A percentile compares a stretch with the other conserved stretches of the same genome.
Evolutionary conservation across 352 stramenopile species (phyloP).

Genomic region (Pythium insidiosum): DNA sequence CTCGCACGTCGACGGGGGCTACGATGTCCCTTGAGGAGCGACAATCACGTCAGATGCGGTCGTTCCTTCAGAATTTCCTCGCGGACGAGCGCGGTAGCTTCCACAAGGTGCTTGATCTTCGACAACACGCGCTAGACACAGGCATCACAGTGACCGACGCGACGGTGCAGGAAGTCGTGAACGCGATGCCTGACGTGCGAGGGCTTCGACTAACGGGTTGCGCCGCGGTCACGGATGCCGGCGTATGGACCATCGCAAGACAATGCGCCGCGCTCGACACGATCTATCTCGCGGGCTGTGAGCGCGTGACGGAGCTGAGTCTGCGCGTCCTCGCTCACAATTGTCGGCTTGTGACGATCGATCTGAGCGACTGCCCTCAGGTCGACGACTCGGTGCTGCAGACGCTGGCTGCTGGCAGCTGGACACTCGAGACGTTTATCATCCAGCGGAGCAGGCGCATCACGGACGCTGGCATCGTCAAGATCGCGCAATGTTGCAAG

Average conservation of each 20-base stretch:
- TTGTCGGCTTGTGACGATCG: conserved; percentile 69
- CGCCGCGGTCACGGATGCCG: conserved; percentile 80
- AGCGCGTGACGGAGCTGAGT: conserved; percentile 82
- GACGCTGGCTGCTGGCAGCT: conserved; percentile 82
- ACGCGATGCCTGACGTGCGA: conserved; percentile 53
- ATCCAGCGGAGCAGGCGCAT: conserved; percentile 73
- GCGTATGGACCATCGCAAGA: conserved; percentile 79
- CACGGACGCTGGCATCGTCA: conserved; percentile 80
- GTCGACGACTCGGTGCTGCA: conserved; percentile 80
- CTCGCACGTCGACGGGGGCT: no score
- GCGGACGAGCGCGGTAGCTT: conserved; percentile 66
- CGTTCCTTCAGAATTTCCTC: conserved; percentile 90
- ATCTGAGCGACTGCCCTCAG: conserved; percentile 81
- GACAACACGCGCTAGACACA: conserved; percentile 81
- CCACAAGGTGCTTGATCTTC: conserved; percentile 71
- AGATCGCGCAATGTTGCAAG: conserved; percentile 84
- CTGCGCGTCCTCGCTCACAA: conserved; percentile 85
- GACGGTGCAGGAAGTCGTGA: conserved; percentile 86
- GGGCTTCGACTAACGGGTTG: conserved; percentile 60
- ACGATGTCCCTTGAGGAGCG: conserved; percentile 51
- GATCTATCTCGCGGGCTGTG: conserved; percentile 76
- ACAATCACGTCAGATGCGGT: conserved; percentile 76
- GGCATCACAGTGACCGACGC: conserved; percentile 84
- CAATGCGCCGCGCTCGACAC: conserved; percentile 59
- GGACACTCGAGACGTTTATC: conserved; percentile 76